These are phyloP conservation scores for Kwoniella botswanensis DNA, from an alignment of 768 basidiomycete genomes.

Conservation along the genomic window DNA sequence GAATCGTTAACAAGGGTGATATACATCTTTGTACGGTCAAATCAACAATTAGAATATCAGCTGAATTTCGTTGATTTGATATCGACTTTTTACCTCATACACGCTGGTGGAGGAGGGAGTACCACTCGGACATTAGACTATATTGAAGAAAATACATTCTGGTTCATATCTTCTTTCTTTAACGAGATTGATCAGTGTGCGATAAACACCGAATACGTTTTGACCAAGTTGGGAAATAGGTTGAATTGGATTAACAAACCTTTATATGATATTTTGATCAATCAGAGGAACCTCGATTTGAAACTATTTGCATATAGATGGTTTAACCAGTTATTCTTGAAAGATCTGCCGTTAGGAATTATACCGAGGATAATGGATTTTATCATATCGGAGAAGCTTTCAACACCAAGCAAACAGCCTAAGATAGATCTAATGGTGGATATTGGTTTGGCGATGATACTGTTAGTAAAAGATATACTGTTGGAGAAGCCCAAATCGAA, in stretches of 20 bases:
- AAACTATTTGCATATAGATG: conserved; percentile 48
- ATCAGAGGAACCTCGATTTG: conserved; percentile 41
- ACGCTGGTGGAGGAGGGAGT: conserved; percentile 18
- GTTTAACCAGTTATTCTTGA: conserved; percentile 40
- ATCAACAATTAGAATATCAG: conserved; percentile 30
- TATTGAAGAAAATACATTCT: conserved; percentile 48
- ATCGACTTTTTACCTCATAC: conserved; percentile 34
- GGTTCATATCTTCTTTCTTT: conserved; percentile 45
- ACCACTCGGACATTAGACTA: conserved; percentile 21
- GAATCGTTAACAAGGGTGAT: conserved; percentile 38
- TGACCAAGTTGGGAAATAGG: conserved; percentile 22
- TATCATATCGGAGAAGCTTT: conserved; percentile 40
- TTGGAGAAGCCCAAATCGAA: conserved; percentile 6
- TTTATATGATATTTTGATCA: conserved; percentile 23
- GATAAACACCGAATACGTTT: background rate
- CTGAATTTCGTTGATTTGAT: conserved; percentile 30
- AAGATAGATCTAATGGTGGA: conserved; percentile 51
- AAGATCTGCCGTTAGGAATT: conserved; percentile 27
- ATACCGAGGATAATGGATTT: conserved; percentile 50
- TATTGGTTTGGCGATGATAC: conserved; percentile 49
- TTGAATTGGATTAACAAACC: conserved; percentile 48
- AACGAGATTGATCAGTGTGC: conserved; percentile 39
- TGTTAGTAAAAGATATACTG: conserved; percentile 42
- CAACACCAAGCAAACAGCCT: conserved; percentile 22
- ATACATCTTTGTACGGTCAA: conserved; percentile 27